A percentile compares a stretch with the other conserved stretches of the same genome.
Evolutionary conservation across 2,329 filamentous ascomycete genomes (phyloP).

Genomic region (Cercospora sp.): DNA sequence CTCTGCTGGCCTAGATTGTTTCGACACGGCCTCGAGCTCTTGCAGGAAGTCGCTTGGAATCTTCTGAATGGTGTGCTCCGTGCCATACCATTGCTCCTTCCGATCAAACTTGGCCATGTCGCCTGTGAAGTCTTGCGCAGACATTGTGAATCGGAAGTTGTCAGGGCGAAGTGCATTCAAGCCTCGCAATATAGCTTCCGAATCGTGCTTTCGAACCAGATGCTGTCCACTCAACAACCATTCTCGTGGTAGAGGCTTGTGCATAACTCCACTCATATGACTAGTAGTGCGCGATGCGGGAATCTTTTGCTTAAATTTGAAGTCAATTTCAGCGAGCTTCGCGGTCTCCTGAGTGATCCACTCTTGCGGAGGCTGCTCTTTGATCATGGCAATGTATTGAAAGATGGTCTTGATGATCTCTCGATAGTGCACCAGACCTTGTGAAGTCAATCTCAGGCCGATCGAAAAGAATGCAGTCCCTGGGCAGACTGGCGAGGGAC

Average conservation of each 20-base stretch:
- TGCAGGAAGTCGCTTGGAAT: slow-evolving; percentile 74
- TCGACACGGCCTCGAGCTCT: slow-evolving; percentile 65
- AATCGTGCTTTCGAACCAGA: slow-evolving; percentile 76
- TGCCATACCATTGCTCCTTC: slow-evolving; percentile 97
- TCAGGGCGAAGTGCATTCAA: slow-evolving; percentile 76
- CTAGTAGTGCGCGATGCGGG: slow-evolving; percentile 88
- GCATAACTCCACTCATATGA: slow-evolving; percentile 82
- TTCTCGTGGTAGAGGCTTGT: slow-evolving; percentile 81
- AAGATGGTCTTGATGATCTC: slow-evolving; percentile 83
- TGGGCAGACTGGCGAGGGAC: slow-evolving; percentile 72
- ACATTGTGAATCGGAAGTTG: slow-evolving; percentile 81
- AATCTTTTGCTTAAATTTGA: slow-evolving; percentile 91
- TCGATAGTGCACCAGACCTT: slow-evolving; percentile 77
- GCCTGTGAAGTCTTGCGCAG: slow-evolving; percentile 80
- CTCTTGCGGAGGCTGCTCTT: slow-evolving; percentile 74
- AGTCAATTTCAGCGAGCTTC: slow-evolving; percentile 86
- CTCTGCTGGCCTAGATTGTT: slow-evolving; percentile 61
- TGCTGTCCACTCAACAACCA: slow-evolving; percentile 80
- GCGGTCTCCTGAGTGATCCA: slow-evolving; percentile 96
- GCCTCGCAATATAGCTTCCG: slow-evolving; percentile 71
- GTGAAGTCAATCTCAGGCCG: slow-evolving; percentile 76
- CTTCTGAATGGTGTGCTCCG: slow-evolving; percentile 81
- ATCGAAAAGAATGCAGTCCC: slow-evolving; percentile 80
- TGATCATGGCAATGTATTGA: slow-evolving; percentile 85
- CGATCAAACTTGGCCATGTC: slow-evolving; percentile 64